These are phyloP conservation scores for Solanum hybrid DNA, from an alignment of 305 asterid species.

Conservation along the genomic window DNA sequence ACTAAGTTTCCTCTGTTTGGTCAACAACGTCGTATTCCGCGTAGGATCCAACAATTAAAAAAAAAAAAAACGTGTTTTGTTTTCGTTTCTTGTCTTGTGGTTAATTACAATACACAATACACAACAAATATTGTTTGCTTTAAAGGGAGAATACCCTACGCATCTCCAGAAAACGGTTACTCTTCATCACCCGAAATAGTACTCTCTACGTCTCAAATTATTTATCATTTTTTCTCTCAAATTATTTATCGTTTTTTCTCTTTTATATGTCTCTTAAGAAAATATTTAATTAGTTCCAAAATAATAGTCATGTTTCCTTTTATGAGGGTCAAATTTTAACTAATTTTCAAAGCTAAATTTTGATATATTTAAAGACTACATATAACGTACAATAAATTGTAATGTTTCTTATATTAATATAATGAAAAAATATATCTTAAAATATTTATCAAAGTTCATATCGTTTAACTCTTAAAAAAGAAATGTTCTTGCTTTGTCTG, in stretches of 20 bases:
- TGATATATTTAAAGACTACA: not conserved
- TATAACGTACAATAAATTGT: not conserved
- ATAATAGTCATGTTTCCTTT: not conserved
- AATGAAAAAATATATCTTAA: not conserved
- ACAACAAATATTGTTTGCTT: not conserved
- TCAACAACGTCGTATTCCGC: not conserved
- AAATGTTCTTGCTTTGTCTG: not conserved
- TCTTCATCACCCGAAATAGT: not conserved
- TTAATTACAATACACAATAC: not conserved
- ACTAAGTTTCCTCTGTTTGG: not conserved
- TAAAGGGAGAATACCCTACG: not conserved
- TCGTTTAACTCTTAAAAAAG: too few relatives aligned
- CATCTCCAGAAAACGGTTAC: not conserved
- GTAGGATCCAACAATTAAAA: not conserved
- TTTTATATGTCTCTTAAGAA: fast-evolving
- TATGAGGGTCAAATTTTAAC: not conserved
- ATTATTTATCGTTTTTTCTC: too few relatives aligned
- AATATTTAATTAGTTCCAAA: not conserved
- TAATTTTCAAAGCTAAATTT: not conserved
- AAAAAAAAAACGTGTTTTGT: not conserved
- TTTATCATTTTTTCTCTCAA: not conserved
- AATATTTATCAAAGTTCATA: not conserved
- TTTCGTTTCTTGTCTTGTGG: not conserved
- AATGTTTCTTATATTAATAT: not conserved
- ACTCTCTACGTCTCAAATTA: too few relatives aligned